Evolutionary conservation across 306 rosid species (phyloP).

Genomic region (Luffa acutangula): DNA sequence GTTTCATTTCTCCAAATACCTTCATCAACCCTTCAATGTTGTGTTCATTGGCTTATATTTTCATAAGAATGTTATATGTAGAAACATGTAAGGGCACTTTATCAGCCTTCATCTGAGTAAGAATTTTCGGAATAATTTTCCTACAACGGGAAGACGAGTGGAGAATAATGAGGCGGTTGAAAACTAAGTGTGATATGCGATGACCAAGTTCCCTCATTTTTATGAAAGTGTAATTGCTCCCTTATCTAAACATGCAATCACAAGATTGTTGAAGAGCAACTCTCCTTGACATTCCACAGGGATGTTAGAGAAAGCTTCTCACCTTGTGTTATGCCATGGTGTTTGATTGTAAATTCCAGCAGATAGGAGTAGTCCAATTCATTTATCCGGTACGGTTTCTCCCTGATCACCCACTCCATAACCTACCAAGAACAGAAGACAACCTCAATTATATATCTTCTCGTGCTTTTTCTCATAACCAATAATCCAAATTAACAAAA

Average conservation of each 20-base stretch:
- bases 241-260: slow-evolving; percentile 76
- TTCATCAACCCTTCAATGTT: slow-evolving; percentile 55
- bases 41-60: slow-evolving; percentile 79
- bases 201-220: slow-evolving; percentile 71
- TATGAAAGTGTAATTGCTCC: slow-evolving; percentile 61
- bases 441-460: neutral
- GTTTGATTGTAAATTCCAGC: slow-evolving; percentile 63
- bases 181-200: slow-evolving; percentile 75
- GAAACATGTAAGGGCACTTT: slow-evolving; percentile 72
- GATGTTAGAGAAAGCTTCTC: slow-evolving; percentile 55
- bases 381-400: slow-evolving; percentile 62
- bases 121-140: slow-evolving; percentile 54
- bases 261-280: slow-evolving; percentile 77
- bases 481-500: neutral
- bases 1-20: slow-evolving; percentile 53
- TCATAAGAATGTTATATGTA: slow-evolving; percentile 87
- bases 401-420: slow-evolving; percentile 95
- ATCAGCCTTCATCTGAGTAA: slow-evolving; percentile 79
- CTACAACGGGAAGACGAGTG: slow-evolving; percentile 44
- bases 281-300: slow-evolving; percentile 76
- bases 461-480: neutral
- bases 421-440: slow-evolving; percentile 39
- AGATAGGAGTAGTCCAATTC: slow-evolving; percentile 82
- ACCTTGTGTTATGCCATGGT: slow-evolving; percentile 78
- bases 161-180: slow-evolving; percentile 72